phyloP scores from a whole-genome alignment of 768 basidiomycete species.

The Phaeolepiota aurea region DNA sequence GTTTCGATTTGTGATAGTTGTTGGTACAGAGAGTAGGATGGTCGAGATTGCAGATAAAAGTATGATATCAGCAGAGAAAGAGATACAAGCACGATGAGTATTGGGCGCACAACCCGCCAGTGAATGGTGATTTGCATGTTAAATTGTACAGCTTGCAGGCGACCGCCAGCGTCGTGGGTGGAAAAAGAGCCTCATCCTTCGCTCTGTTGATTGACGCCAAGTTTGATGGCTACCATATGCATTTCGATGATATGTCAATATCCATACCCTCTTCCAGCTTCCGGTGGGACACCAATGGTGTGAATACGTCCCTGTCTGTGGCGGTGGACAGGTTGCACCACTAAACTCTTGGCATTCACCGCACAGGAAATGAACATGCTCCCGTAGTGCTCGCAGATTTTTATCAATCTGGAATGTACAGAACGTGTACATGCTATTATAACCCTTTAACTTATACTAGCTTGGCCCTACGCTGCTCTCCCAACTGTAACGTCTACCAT shows the following conservation, averaged over 20 bases:
- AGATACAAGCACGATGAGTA: constrained; percentile 8
- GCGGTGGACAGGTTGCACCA: neutral
- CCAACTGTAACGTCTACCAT: constrained; percentile 1
- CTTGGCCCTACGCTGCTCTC: neutral
- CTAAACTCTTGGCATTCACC: neutral
- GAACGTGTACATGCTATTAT: no score
- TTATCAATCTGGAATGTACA: no score
- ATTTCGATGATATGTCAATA: neutral
- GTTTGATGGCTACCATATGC: neutral
- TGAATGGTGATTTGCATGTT: constrained; percentile 8
- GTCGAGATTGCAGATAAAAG: constrained; percentile 23
- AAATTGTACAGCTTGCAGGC: neutral
- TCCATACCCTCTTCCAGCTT: no score
- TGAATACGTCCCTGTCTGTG: no score
- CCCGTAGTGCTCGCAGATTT: neutral
- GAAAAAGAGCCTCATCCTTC: constrained; percentile 3
- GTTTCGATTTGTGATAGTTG: constrained; percentile 20
- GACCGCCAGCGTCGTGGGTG: neutral
- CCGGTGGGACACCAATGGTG: no score
- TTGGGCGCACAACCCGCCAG: constrained; percentile 10
- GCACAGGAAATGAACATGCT: neutral
- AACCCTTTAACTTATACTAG: neutral
- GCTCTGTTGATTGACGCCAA: neutral
- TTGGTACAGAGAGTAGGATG: constrained; percentile 30
- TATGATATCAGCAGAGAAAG: constrained; percentile 18